phyloP scores from a whole-genome alignment of 208 protist genomes.

The Leishmania gerbilli region DNA sequence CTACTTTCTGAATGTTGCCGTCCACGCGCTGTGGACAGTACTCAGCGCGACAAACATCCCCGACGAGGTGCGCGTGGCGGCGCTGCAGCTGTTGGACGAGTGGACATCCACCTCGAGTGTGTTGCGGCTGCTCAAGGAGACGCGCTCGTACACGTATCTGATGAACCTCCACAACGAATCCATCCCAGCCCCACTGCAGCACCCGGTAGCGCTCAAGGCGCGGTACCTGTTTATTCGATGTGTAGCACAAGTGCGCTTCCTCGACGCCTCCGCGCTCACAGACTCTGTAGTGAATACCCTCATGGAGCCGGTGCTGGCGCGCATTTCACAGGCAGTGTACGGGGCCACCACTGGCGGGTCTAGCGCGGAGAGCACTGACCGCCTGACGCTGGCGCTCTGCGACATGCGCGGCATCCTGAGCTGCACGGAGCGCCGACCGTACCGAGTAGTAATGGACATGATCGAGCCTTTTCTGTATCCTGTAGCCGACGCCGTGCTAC shows the following conservation, averaged over 20 bases:
- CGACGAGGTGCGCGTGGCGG: conserved; percentile 16
- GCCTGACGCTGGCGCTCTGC: conserved; percentile 24
- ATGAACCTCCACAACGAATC: conserved; percentile 20
- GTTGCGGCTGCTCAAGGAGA: conserved; percentile 37
- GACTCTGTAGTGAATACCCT: conserved; percentile 18
- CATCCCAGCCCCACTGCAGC: conserved; percentile 19
- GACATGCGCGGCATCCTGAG: conserved; percentile 48
- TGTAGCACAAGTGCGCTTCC: conserved; percentile 35
- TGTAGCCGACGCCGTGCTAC: conserved; percentile 27
- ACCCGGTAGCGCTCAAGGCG: conserved; percentile 15
- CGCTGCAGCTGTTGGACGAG: conserved; percentile 35
- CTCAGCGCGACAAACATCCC: conserved; percentile 25
- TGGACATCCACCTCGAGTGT: conserved; percentile 33
- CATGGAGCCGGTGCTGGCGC: conserved; percentile 29
- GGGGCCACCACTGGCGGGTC: not conserved
- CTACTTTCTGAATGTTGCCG: conserved; percentile 35
- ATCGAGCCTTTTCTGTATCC: conserved; percentile 31
- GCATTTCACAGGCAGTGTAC: conserved; percentile 8
- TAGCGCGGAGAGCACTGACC: not conserved
- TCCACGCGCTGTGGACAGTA: conserved; percentile 30
- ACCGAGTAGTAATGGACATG: conserved; percentile 37
- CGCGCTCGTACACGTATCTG: conserved; percentile 16
- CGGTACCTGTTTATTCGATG: conserved; percentile 46
- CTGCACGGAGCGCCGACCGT: conserved; percentile 36
- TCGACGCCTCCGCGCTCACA: conserved; percentile 21